Evolutionary conservation across 169 alveolate genomes (phyloP), one percentile per base, ranked within the genome.

Genomic region (Plasmodium adleri): DNA sequence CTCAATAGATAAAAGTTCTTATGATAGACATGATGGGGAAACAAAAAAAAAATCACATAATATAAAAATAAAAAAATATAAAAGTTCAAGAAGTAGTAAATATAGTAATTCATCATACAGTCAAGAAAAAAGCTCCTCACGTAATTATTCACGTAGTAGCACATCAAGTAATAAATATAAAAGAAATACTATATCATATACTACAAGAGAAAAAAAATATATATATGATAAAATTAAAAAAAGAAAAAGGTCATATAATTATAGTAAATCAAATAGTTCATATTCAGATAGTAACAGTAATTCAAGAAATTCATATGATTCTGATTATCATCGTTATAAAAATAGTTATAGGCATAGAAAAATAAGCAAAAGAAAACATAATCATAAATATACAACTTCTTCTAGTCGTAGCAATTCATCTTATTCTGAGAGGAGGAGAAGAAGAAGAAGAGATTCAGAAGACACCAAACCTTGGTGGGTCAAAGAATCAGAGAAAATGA

Each of bases 381-480:
- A 24, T 15, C 59, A 74, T 2, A 72, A 59, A 22, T 3, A 45
- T 28, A 50, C 43, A n/a, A 49, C 64, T 68, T 64, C 78, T 28
- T 76, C 72, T 43, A 8, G 43, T 58, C 49, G 43, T 68, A 68
- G 85, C 28, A 13, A 68, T 47, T 54, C 72, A 13, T 83, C 91
- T 12, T 45, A 67, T 83, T 32, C 73, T 0, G 49, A 80, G 8
- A 64, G 58, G 20, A 56, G 89, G 20, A 80, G 72, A 50, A 62
- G 85, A 68, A 67, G 50, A 60, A 12, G 50, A 17, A 70, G 62
- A 70, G 70, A 71, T 47, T 83, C 91, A 9, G 59, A 52, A 28
- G 70, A 56, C 50, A 12, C 54, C 26, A 83, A 67, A 39, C 91
- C 91, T 26, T 83, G 91, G 91, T 83, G 91, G 91, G 68, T 83